A percentile compares a stretch with the other conserved stretches of the same genome.
These are phyloP conservation scores for Polytolypa hystricis DNA, from an alignment of 2,329 filamentous ascomycete genomes.

Conservation along the genomic window DNA sequence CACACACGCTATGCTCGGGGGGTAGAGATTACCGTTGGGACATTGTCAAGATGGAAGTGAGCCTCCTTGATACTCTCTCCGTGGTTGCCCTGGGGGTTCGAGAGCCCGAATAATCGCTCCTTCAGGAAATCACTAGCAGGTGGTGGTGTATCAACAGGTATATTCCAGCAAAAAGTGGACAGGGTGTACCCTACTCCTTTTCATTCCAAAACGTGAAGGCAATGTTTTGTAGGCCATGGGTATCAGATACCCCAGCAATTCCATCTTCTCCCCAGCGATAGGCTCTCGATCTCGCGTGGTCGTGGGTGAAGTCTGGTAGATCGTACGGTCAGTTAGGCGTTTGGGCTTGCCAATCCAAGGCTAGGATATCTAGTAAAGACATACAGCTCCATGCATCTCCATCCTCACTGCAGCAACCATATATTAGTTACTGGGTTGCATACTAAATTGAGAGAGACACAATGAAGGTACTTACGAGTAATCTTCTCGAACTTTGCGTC, in stretches of 20 bases:
- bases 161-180: constrained; percentile 5
- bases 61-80: constrained; percentile 95
- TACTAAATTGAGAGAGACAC: too few species aligned
- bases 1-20: constrained; percentile 16
- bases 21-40: constrained; percentile 48
- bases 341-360: constrained; percentile 7
- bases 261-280: constrained; percentile 97
- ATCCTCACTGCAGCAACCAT: constrained; percentile 46
- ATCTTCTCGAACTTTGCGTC: constrained; percentile 89
- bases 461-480: constrained; percentile 51
- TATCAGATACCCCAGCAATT: constrained; percentile 90
- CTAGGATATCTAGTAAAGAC: constrained; percentile 26
- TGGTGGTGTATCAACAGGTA: not conserved
- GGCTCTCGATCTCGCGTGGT: constrained; percentile 75
- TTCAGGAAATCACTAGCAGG: constrained; percentile 70
- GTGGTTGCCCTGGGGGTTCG: constrained; percentile 94
- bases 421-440: constrained; percentile 9
- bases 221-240: constrained; percentile 82
- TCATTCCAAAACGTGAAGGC: constrained; percentile 97
- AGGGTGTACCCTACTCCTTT: constrained; percentile 58
- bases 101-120: constrained; percentile 86
- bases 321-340: too few species aligned
- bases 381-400: constrained; percentile 93
- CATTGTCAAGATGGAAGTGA: constrained; percentile 94
- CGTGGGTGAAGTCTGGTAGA: constrained; percentile 73